Evolutionary conservation across 1,139 yeast species (phyloP).

Genomic region (Eremothecium coryli): DNA sequence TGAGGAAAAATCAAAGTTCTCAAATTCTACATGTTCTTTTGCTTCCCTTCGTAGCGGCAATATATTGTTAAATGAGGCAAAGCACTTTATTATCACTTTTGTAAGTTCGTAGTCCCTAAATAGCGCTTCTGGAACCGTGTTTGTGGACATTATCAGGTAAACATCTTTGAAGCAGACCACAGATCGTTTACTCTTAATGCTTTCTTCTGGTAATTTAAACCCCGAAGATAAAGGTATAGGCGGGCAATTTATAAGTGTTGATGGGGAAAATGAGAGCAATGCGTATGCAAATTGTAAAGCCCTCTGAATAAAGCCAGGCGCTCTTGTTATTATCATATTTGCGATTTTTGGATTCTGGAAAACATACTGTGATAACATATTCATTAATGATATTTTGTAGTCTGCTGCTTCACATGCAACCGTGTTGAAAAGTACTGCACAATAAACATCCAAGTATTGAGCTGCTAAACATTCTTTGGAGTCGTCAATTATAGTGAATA

Average conservation of each 20-base stretch:
- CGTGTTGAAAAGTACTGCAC: slow-evolving; percentile 57
- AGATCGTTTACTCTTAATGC: slow-evolving; percentile 70
- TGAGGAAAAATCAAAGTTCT: slow-evolving; percentile 74
- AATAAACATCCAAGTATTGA: slow-evolving; percentile 78
- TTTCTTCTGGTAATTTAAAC: slow-evolving; percentile 38
- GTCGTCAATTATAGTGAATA: slow-evolving; percentile 56
- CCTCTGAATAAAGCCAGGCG: slow-evolving; percentile 41
- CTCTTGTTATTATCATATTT: slow-evolving; percentile 44
- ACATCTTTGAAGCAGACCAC: slow-evolving; percentile 81
- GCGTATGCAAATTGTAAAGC: slow-evolving; percentile 34
- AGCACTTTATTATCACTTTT: slow-evolving; percentile 49
- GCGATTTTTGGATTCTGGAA: slow-evolving; percentile 82
- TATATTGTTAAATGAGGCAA: slow-evolving; percentile 65
- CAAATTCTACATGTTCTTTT: slow-evolving; percentile 83
- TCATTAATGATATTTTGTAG: slow-evolving; percentile 71
- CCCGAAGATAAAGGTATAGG: slow-evolving; percentile 45
- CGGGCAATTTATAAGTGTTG: slow-evolving; percentile 55
- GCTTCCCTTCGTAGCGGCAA: slow-evolving; percentile 70
- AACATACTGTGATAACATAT: slow-evolving; percentile 71
- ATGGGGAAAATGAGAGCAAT: slow-evolving; percentile 54
- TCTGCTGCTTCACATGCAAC: slow-evolving; percentile 66
- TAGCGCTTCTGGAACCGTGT: slow-evolving; percentile 42
- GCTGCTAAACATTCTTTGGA: slow-evolving; percentile 56
- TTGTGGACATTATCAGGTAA: slow-evolving; percentile 66
- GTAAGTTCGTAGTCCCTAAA: slow-evolving; percentile 35